phyloP scores from a whole-genome alignment of 768 basidiomycete genomes.

The Clitopilus passeckerianus region DNA sequence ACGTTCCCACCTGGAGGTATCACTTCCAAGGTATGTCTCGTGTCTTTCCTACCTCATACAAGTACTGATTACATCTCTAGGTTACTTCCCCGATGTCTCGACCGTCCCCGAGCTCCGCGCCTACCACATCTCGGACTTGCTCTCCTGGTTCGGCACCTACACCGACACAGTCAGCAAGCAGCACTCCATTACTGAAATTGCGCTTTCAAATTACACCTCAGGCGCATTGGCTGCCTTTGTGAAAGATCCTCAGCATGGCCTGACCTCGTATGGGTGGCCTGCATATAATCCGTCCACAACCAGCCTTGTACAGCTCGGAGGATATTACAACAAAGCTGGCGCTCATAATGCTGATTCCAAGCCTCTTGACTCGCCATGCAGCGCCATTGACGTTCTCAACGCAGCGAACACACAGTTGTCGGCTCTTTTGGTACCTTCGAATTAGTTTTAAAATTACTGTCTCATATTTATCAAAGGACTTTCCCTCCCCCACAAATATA shows the following conservation, averaged over 20 bases:
- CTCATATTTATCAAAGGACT: no score
- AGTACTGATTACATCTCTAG: slow-evolving; percentile 8
- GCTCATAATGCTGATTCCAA: slow-evolving; percentile 14
- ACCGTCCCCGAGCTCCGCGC: slow-evolving; percentile 26
- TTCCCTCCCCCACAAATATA: no score
- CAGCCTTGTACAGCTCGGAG: slow-evolving; percentile 13
- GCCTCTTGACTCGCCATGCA: background rate
- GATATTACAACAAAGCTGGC: slow-evolving; percentile 11
- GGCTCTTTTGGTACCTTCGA: background rate
- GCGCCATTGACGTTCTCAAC: background rate
- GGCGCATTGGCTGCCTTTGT: slow-evolving; percentile 37
- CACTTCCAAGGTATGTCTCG: slow-evolving; percentile 18
- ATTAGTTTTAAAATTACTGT: background rate
- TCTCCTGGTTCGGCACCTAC: slow-evolving; percentile 33
- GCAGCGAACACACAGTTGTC: background rate
- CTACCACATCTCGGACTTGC: slow-evolving; percentile 33
- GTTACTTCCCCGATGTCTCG: slow-evolving; percentile 30
- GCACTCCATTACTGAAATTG: slow-evolving; percentile 19
- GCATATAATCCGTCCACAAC: slow-evolving; percentile 13
- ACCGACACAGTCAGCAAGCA: slow-evolving; percentile 16
- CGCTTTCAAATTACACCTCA: slow-evolving; percentile 29
- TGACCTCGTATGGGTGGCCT: slow-evolving; percentile 21
- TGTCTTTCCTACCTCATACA: background rate
- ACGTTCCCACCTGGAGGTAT: slow-evolving; percentile 15
- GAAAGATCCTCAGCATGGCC: slow-evolving; percentile 26